Conservation (phyloP, 306 rosid species). For the Cicer pinnatifidum region DNA sequence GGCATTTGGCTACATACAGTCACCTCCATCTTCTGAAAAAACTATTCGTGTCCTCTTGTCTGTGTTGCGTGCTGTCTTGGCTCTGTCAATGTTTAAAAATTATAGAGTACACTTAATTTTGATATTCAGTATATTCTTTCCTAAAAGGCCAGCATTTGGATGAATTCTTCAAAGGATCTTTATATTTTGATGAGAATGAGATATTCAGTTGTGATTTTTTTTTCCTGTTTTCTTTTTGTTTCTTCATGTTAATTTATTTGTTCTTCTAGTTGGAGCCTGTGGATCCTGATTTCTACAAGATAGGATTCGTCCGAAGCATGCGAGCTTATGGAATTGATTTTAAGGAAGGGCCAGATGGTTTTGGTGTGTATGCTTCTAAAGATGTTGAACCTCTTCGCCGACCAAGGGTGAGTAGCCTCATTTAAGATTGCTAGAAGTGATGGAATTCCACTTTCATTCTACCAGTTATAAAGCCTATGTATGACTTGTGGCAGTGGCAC, state of each 20-base stretch:
- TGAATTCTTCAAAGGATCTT: slow-evolving; percentile 27
- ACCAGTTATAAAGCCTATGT: slow-evolving; percentile 1
- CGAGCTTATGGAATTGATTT: slow-evolving; percentile 92
- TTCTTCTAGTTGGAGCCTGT: slow-evolving; percentile 77
- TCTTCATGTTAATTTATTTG: slow-evolving; percentile 20
- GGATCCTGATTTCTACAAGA: slow-evolving; percentile 94
- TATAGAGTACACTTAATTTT: slow-evolving; percentile 7
- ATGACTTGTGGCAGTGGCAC: neutral
- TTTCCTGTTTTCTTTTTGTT: neutral
- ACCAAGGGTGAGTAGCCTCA: slow-evolving; percentile 76
- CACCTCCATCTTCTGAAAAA: too few species aligned
- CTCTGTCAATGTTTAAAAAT: too few species aligned
- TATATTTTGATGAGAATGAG: slow-evolving; percentile 27
- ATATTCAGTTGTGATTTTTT: neutral
- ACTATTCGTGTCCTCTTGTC: too few species aligned
- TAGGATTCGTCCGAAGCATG: slow-evolving; percentile 84
- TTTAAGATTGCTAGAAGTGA: slow-evolving; percentile 25
- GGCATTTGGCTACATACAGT: too few species aligned
- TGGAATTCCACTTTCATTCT: slow-evolving; percentile 2
- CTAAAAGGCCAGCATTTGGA: neutral
- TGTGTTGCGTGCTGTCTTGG: too few species aligned
- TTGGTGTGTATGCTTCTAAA: slow-evolving; percentile 96
- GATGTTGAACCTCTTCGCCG: slow-evolving; percentile 95
- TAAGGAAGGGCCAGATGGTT: slow-evolving; percentile 92
- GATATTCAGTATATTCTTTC: slow-evolving; percentile 33